phyloP scores from a whole-genome alignment of 2,329 filamentous ascomycete species.

The Chaetomium globosum region DNA sequence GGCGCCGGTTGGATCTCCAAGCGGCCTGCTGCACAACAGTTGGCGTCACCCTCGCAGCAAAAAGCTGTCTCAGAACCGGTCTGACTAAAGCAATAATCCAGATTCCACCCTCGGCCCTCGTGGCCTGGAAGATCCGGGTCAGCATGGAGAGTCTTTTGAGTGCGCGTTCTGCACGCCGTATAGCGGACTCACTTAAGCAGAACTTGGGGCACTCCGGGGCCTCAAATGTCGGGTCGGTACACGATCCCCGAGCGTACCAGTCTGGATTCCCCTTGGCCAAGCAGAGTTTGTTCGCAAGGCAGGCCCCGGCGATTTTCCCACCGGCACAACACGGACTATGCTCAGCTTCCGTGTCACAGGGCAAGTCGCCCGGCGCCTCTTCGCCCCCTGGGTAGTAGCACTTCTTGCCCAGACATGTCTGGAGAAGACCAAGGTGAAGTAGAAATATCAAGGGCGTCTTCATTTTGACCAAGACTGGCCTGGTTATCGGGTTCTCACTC shows the following conservation, averaged over 20 bases:
- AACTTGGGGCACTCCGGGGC: slow-evolving; percentile 18
- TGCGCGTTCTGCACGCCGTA: no score
- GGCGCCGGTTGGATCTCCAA: not conserved
- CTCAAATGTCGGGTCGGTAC: slow-evolving; percentile 19
- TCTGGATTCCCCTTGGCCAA: not conserved
- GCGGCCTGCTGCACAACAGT: slow-evolving; percentile 7
- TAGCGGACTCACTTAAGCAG: slow-evolving; percentile 8
- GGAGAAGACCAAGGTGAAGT: not conserved
- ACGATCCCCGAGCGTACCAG: slow-evolving; percentile 17
- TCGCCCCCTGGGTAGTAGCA: slow-evolving; percentile 24
- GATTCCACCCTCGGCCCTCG: not conserved
- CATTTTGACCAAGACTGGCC: not conserved
- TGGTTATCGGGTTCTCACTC: not conserved
- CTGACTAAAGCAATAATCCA: slow-evolving; percentile 5
- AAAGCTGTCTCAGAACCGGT: not conserved
- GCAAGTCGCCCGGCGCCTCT: slow-evolving; percentile 1
- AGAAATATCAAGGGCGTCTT: not conserved
- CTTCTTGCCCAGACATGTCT: not conserved
- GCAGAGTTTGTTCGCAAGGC: slow-evolving; percentile 23
- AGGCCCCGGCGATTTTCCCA: not conserved
- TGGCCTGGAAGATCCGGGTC: not conserved
- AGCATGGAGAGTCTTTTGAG: not conserved
- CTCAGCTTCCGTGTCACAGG: slow-evolving; percentile 25
- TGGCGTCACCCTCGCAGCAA: not conserved
- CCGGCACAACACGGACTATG: slow-evolving; percentile 18